Conservation (phyloP, 2,329 filamentous ascomycete species). For the Hyphodiscus sp. region DNA sequence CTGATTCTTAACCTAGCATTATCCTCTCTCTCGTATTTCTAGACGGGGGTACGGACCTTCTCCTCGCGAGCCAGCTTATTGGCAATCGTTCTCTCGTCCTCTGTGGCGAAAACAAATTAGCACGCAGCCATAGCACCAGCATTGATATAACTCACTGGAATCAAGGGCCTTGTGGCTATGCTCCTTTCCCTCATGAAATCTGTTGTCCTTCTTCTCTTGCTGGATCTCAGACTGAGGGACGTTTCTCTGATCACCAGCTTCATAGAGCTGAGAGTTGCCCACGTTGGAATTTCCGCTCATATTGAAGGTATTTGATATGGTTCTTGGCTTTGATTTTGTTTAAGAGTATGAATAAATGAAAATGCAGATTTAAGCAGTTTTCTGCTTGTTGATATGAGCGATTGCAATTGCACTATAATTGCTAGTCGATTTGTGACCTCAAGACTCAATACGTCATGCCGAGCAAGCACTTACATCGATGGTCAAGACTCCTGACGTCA, state of each 20-base stretch:
- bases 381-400: not conserved
- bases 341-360: not conserved
- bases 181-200: slow-evolving; percentile 66
- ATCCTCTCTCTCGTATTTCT: not conserved
- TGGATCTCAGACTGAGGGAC: slow-evolving; percentile 43
- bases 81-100: slow-evolving; percentile 65
- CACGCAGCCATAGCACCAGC: not conserved
- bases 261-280: slow-evolving; percentile 60
- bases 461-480: not conserved
- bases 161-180: slow-evolving; percentile 64
- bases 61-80: slow-evolving; percentile 63
- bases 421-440: not conserved
- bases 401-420: not conserved
- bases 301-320: slow-evolving; percentile 1
- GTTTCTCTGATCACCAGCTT: slow-evolving; percentile 71
- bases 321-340: not conserved
- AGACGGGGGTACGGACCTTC: slow-evolving; percentile 30
- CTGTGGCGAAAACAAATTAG: slow-evolving; percentile 33
- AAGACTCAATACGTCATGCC: not conserved
- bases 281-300: slow-evolving; percentile 39
- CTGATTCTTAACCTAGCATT: not conserved
- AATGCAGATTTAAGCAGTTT: not conserved
- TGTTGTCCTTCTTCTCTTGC: slow-evolving; percentile 43
- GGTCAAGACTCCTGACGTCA: slow-evolving; percentile 1
- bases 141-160: slow-evolving; percentile 50